A percentile compares a stretch with the other conserved stretches of the same genome.
Conservation (phyloP, 1,284 basidiomycete genomes). For the Boletus holoroseus region DNA sequence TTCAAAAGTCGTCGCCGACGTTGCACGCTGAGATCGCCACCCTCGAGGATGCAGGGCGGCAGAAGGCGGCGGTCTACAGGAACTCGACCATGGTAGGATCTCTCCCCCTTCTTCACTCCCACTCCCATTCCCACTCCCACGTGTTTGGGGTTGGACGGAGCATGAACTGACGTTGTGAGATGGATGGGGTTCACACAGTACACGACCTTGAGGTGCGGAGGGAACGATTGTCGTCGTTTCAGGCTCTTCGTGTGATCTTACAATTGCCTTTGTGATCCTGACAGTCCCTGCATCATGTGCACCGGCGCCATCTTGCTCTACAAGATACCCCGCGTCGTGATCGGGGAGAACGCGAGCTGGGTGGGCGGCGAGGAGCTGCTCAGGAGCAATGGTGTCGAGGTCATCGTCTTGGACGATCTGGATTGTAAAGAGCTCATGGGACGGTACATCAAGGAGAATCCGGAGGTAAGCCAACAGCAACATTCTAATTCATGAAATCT, state of each 20-base stretch:
- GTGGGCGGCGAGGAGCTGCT: constrained; percentile 49
- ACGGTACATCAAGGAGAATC: constrained; percentile 46
- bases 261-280: not conserved
- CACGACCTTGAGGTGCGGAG: constrained; percentile 47
- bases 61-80: constrained; percentile 41
- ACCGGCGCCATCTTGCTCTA: constrained; percentile 56
- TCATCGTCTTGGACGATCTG: constrained; percentile 43
- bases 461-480: constrained; percentile 38
- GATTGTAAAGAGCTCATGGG: constrained; percentile 46
- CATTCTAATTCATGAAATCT: constrained; percentile 7
- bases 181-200: constrained; percentile 18
- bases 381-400: constrained; percentile 46
- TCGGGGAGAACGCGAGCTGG: constrained; percentile 53
- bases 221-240: not conserved
- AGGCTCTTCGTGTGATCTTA: not conserved
- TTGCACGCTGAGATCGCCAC: constrained; percentile 54
- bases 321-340: constrained; percentile 55
- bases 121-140: not conserved
- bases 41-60: constrained; percentile 47
- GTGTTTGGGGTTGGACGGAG: not conserved
- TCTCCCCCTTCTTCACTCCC: no score
- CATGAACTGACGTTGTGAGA: not conserved
- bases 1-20: constrained; percentile 50
- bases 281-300: constrained; percentile 59
- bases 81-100: constrained; percentile 39